A percentile compares a stretch with the other conserved stretches of the same genome.
Evolutionary conservation across 768 basidiomycete species (phyloP).

Genomic region (Termitomyces sp.): DNA sequence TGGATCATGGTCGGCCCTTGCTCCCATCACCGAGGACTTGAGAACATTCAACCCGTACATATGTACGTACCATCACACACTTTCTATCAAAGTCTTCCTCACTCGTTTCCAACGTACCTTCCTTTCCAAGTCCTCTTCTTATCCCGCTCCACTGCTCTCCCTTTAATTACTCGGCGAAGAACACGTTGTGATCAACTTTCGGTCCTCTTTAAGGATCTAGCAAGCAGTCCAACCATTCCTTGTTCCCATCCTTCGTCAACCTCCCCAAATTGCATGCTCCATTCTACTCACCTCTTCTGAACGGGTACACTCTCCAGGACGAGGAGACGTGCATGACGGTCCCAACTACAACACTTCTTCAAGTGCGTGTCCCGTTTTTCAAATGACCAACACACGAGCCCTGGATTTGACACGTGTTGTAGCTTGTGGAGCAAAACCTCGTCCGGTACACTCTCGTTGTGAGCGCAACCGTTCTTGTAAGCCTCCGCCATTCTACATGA

Average conservation of each 20-base stretch:
- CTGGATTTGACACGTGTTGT: not conserved
- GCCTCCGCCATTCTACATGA: not conserved
- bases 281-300: not conserved
- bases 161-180: conserved; percentile 5
- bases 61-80: too few species aligned
- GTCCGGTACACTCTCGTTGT: conserved; percentile 24
- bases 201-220: not conserved
- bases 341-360: not conserved
- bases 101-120: not conserved
- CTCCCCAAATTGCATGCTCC: not conserved
- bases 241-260: not conserved
- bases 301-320: not conserved
- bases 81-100: not conserved
- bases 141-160: not conserved
- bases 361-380: not conserved
- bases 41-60: too few species aligned
- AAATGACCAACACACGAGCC: not conserved
- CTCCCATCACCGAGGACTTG: too few species aligned
- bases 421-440: conserved; percentile 21
- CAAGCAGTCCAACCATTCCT: not conserved
- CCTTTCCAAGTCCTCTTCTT: not conserved
- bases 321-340: not conserved
- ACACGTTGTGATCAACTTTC: conserved; percentile 5
- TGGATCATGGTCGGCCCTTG: not conserved
- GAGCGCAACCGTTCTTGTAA: conserved; percentile 24